Evolutionary conservation across 2,329 filamentous ascomycete genomes (phyloP), one percentile per base, ranked within the genome.

Genomic region (Botrytis sinoallii): DNA sequence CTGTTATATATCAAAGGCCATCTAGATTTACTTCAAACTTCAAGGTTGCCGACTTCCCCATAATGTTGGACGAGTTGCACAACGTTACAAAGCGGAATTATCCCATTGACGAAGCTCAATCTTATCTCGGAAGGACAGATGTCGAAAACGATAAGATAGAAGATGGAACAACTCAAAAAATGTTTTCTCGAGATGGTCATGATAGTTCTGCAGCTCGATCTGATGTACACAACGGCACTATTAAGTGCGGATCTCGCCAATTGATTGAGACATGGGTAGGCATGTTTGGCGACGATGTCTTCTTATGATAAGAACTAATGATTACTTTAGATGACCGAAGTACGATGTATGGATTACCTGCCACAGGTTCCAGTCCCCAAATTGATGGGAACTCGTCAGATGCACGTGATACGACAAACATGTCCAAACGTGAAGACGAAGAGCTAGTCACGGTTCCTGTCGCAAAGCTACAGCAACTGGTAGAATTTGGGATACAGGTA

Each of bases 371-470:
- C 60, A 18, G 9, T n/a, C 35, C 35, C 5, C 35, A 40, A 0
- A 40, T 40, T 38, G 10, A 63, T n/a, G 25, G 35, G 3, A 40
- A 42, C 12, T 63, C 60, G 22, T 6, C 22, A 4, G 16, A 4
- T 9, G 2, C 55, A 59, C 29, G n/a, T 59, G 55, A 59, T 29
- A 59, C 4, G 35, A 40, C 22, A 63, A 16, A 4, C 22, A n/a
- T 61, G 16, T 20, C 10, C 32, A 40, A 16, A 14, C 38, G 3
- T 1, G 22, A 63, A 63, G 60, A 63, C 16, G 65, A 68, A 68
- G 65, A 55, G 65, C 65, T 68, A 29, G 65, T 68, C 14, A 68
- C 46, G n/a, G 65, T 68, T 25, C 65, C 65, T 18, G 14, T 68
- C 44, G 65, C 65, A 40, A 68, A 55, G 35, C 12, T 68, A 55